Conservation (phyloP, 2,329 filamentous ascomycete genomes). For the Endoconidiophora polonica region DNA sequence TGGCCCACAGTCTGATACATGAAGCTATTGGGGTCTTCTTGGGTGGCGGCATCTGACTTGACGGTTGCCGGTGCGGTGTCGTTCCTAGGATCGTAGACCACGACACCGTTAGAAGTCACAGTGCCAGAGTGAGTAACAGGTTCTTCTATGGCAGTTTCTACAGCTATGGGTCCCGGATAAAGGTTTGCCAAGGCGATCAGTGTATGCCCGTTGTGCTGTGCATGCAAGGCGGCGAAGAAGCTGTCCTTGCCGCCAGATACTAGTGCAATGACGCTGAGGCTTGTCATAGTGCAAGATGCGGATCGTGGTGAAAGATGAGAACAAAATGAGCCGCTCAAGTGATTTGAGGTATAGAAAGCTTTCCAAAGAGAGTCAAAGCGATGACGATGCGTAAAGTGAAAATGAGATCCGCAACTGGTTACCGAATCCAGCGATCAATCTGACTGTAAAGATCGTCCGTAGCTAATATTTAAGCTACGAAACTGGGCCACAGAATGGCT, state of each 20-base stretch:
- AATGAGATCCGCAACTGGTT: too few species aligned
- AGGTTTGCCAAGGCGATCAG: slow-evolving; percentile 83
- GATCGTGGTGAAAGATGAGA: background rate
- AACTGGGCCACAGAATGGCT: too few species aligned
- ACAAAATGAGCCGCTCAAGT: background rate
- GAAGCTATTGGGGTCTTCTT: slow-evolving; percentile 71
- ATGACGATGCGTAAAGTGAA: too few species aligned
- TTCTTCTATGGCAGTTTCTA: background rate
- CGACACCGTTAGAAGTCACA: slow-evolving; percentile 14
- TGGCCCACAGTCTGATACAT: slow-evolving; percentile 99
- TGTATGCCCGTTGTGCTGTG: slow-evolving; percentile 66
- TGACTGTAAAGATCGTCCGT: too few species aligned
- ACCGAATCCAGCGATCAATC: too few species aligned
- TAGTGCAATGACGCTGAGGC: slow-evolving; percentile 67
- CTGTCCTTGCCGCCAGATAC: slow-evolving; percentile 97
- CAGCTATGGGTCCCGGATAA: slow-evolving; percentile 34
- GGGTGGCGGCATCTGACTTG: slow-evolving; percentile 13
- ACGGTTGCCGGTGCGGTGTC: slow-evolving; percentile 7
- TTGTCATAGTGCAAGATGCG: background rate
- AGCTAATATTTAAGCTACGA: too few species aligned
- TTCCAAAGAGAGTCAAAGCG: too few species aligned
- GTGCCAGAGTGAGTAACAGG: background rate
- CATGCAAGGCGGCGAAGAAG: slow-evolving; percentile 84
- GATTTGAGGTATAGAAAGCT: too few species aligned
- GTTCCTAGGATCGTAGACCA: slow-evolving; percentile 12